Percentiles rank a stretch among this genome's conserved stretches.
These are phyloP conservation scores for Nematocida sp. DNA, from an alignment of 371 early-diverging fungal species.

Conservation along the genomic window DNA sequence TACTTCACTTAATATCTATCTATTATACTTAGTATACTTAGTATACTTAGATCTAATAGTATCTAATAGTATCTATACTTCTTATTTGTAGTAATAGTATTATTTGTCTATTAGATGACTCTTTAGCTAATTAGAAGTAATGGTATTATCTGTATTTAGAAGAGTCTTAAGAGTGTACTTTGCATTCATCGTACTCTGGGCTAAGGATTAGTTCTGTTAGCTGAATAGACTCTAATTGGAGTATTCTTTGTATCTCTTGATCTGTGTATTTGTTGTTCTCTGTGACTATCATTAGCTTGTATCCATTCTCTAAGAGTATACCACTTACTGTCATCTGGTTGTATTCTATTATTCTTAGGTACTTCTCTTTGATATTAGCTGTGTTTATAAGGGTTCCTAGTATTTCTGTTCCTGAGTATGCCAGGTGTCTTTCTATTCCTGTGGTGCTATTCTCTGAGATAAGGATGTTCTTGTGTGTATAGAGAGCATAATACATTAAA, in stretches of 20 bases:
- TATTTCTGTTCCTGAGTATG: slow-evolving; percentile 31
- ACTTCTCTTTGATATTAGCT: not conserved
- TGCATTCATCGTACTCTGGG: no score
- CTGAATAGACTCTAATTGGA: no score
- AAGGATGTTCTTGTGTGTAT: slow-evolving; percentile 22
- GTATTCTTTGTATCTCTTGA: not conserved
- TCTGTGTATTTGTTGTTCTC: not conserved
- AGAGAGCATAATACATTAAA: slow-evolving; percentile 8
- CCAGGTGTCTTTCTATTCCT: slow-evolving; percentile 20
- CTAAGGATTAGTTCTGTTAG: no score
- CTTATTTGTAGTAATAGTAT: no score
- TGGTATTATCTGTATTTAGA: no score
- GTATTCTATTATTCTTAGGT: slow-evolving; percentile 16
- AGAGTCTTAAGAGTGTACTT: no score
- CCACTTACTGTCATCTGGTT: slow-evolving; percentile 23
- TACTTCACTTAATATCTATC: no score
- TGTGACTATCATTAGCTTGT: slow-evolving; percentile 4
- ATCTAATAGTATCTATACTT: no score
- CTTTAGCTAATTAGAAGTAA: no score
- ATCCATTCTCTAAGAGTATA: slow-evolving; percentile 34
- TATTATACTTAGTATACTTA: no score
- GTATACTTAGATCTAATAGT: no score
- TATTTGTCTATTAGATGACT: no score
- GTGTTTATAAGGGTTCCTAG: not conserved
- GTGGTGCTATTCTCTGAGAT: slow-evolving; percentile 6